phyloP scores from a whole-genome alignment of 2,329 filamentous ascomycete genomes.

The Botrytis sinoallii region DNA sequence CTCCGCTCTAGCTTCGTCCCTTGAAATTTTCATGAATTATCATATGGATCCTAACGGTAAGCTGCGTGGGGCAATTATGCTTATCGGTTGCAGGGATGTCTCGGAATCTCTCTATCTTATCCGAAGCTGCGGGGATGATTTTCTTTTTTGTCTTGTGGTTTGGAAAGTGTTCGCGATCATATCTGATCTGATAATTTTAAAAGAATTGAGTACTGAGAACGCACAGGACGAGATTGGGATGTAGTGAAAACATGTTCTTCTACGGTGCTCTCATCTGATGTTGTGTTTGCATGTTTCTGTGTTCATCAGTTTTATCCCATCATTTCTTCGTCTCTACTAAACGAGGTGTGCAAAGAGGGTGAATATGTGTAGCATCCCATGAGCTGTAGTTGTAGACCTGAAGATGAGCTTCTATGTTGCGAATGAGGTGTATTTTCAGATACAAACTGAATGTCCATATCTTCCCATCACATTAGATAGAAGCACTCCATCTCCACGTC shows the following conservation, averaged over 20 bases:
- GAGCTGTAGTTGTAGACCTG: not conserved
- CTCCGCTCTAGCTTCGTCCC: not conserved
- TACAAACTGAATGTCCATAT: accelerated
- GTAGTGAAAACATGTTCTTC: not conserved
- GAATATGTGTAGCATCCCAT: not conserved
- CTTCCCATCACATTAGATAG: not conserved
- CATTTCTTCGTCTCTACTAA: not conserved
- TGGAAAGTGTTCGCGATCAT: not conserved
- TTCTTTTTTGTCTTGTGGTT: not conserved
- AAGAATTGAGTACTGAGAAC: not conserved
- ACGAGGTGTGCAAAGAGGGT: not conserved
- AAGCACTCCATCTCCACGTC: not conserved
- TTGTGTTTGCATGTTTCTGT: not conserved
- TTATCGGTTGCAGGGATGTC: not conserved
- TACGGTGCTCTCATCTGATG: not conserved
- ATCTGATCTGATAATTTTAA: not conserved
- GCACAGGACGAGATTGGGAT: not conserved
- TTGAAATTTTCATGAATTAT: not conserved
- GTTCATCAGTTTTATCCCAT: not conserved
- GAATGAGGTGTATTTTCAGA: not conserved
- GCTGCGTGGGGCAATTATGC: not conserved
- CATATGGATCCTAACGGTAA: not conserved
- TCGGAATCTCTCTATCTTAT: not conserved
- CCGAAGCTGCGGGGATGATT: not conserved
- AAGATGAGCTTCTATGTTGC: not conserved